Evolutionary conservation across 768 basidiomycete species (phyloP).

Genomic region (Leccinum arenicola): DNA sequence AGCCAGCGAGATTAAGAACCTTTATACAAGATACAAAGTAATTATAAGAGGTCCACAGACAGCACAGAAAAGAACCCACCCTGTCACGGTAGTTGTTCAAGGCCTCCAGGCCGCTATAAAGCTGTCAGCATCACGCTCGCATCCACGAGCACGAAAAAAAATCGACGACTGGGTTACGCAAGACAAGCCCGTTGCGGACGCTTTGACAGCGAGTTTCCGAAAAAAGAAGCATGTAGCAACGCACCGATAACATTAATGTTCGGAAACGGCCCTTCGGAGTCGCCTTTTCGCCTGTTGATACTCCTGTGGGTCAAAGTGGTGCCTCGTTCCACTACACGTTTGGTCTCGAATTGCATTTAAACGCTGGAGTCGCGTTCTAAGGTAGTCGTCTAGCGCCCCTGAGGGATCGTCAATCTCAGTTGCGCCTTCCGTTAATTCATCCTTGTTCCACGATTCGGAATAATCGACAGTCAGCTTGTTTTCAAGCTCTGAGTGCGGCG

Average conservation of each 20-base stretch:
- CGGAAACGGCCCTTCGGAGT: conserved; percentile 77
- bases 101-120: conserved; percentile 66
- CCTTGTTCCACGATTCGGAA: not conserved
- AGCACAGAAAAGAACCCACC: conserved; percentile 36
- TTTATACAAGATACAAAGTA: conserved; percentile 27
- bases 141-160: not conserved
- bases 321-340: not conserved
- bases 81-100: conserved; percentile 76
- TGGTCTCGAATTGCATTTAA: not conserved
- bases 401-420: not conserved
- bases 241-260: conserved; percentile 67
- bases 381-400: not conserved
- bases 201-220: not conserved
- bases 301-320: conserved; percentile 60
- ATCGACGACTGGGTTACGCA: not conserved
- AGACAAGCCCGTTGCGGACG: not conserved
- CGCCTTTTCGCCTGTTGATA: conserved; percentile 84
- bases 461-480: not conserved
- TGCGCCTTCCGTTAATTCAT: not conserved
- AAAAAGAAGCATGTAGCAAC: conserved; percentile 5
- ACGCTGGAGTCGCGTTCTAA: not conserved
- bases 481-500: not conserved
- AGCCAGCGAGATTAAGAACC: conserved; percentile 88
- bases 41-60: not conserved
- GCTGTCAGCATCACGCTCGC: conserved; percentile 9